Base-by-base conservation (phyloP, 2,329 filamentous ascomycete genomes). In the Botrytis fragariae region DNA sequence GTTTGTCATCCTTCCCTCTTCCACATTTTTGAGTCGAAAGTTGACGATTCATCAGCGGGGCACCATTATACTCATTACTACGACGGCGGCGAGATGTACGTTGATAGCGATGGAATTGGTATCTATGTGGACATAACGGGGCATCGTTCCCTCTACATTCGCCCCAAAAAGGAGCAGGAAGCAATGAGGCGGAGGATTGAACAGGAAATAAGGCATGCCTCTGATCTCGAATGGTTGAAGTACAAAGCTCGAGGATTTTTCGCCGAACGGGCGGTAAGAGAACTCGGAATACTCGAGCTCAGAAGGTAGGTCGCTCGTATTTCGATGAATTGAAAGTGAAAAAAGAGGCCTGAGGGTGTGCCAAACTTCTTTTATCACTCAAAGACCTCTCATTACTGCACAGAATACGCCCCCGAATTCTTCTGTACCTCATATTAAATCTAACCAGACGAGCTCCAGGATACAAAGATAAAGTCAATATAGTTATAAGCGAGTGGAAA, bases 221-320 rank as follows among this genome's bases (percentile, higher is more conserved):
- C 51, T 25, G 51, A 54, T 16, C 12, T 16, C 14, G 51, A 54
- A 14, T 16, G 14, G 12, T 29, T 54, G 51, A 54, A 6, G n/a
- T n/a, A 16, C 25, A 1, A 5, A 29, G 14, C 29, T 29, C 51
- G 51, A 54, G 14, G 14, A 8, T 8, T 54, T 18, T 54, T 54
- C 14, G 51, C n/a, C n/a, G 14, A 54, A n/a, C 51, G 51, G n/a
- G 51, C n/a, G 14, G n/a, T n/a, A 54, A 29, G 14, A 18, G 25
- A 29, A n/a, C 51, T 54, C n/a, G n/a, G n/a, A 29, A 54, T 54
- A 54, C 4, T 16, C 14, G n/a, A 16, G 12, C 25, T 54, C n/a
- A 18, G n/a, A 29, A 54, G 12, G 25, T 2, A 6, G n/a, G 12
- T 0, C 22, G 10, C 22, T 2, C 22, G 9, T 4, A 1, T 4